A percentile compares a stretch with the other conserved stretches of the same genome.
Conservation (phyloP, 2,329 filamentous ascomycete species). For the Aspergillus ochraceus region DNA sequence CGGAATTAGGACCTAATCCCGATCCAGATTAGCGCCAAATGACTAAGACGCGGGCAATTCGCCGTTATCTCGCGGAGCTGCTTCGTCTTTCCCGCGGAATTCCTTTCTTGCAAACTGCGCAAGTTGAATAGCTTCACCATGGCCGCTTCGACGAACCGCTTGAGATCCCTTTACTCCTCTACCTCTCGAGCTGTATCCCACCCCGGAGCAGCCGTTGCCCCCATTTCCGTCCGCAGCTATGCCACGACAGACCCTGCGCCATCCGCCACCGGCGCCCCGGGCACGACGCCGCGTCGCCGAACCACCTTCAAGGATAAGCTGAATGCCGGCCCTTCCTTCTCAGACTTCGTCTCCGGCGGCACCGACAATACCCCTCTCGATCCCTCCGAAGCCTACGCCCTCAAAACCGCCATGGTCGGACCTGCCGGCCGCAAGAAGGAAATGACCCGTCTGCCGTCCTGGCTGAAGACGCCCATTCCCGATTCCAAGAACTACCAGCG, state of each 20-base stretch:
- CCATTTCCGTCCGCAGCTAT: conserved; percentile 32
- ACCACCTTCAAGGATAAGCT: conserved; percentile 63
- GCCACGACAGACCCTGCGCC: conserved; percentile 39
- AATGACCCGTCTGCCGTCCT: conserved; percentile 77
- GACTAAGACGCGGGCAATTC: conserved; percentile 3
- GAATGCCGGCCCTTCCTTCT: conserved; percentile 64
- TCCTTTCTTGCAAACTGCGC: conserved; percentile 14
- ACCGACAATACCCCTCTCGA: conserved; percentile 43
- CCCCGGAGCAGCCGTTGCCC: conserved; percentile 10
- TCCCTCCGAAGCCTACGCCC: conserved; percentile 56
- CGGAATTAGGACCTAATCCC: neutral
- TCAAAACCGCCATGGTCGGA: conserved; percentile 62
- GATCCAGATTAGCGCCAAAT: conserved; percentile 4
- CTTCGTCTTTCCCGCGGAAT: conserved; percentile 32
- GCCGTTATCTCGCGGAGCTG: conserved; percentile 9
- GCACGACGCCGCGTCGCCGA: conserved; percentile 57
- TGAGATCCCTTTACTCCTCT: conserved; percentile 34
- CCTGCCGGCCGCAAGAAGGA: conserved; percentile 63
- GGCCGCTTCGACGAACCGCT: conserved; percentile 33
- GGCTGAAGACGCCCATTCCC: conserved; percentile 96
- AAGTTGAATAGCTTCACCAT: conserved; percentile 25
- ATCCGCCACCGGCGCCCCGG: conserved; percentile 40
- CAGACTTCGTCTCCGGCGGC: conserved; percentile 59
- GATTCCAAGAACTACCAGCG: conserved; percentile 84
- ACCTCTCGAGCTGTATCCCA: conserved; percentile 20